Base-by-base conservation (phyloP, 2,329 filamentous ascomycete genomes). In the Sclerotinia glacialis region DNA sequence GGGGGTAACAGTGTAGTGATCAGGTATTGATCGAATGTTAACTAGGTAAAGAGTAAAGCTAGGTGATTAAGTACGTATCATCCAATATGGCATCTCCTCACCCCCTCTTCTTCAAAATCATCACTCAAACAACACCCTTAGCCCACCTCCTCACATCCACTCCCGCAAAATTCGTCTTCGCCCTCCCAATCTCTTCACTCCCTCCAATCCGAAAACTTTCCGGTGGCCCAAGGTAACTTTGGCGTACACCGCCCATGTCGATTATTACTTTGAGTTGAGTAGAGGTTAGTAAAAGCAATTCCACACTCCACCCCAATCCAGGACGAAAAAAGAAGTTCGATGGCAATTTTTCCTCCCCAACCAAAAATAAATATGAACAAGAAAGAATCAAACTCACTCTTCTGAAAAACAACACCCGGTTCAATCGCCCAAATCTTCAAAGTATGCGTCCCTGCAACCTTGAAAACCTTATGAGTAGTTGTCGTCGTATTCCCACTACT, bases 171-270 rank as follows among this genome's bases (percentile, higher is more conserved):
- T 72, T 74, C 40, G 67, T 69, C 53, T 42, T 65, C 58, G 69
- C 72, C 26, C 67, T 50, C 5, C 71, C 72, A 7, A 66, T 65
- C n/a, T 67, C 66, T 54, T 61, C 64, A 65, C 69, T 67, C 14
- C 67, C 58, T 18, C 69, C 72, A 2, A 68, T 67, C 42, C 69
- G 63, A 37, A 75, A 75, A 61, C 77, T 79, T 71, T 79, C 77
- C 12, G 78, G 78, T 2, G 79, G 79, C 0, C 79, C 79, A 23
- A 81, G 68, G 70, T 80, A 80, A 66, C 76, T 79, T 12, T 71
- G 59, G 52, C 77, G 75, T 18, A 80, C 73, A 4, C 78, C 79
- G 6, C 79, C 79, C 26, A 80, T 67, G 74, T 80, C 75, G 37
- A 80, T 54, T 5, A 81, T 75, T 28, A 80, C 69, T 65, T 3